Evolutionary conservation across 2,329 filamentous ascomycete species (phyloP), one percentile per base, ranked within the genome.

Genomic region (Hypocreales sp.): DNA sequence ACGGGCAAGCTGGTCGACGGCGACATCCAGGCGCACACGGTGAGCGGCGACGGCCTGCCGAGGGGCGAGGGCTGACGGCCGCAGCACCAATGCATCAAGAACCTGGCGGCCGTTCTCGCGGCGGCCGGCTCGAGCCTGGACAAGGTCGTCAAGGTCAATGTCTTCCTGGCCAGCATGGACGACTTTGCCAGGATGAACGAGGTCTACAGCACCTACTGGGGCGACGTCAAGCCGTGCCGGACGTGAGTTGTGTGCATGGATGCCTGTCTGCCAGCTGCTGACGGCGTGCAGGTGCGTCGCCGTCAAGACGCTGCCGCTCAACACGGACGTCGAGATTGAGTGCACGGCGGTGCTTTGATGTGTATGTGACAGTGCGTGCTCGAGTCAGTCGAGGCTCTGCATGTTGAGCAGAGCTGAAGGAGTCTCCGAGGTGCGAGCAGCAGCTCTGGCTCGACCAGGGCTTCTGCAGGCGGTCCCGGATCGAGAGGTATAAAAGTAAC

Each of bases 101-200:
- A 81, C 51, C 64, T 84, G 39, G 58, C 64, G 30, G 73, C 73
- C 18, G 72, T 84, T 34, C 61, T 84, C 20, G 65, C 72, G 33
- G 77, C 70, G 26, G 76, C 77, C 5, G 76, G 76, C 12, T 72
- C 67, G 20, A 62, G 57, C 30, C 58, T 84, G 24, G 55, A 62
- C 24, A 71, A 71, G 44, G 71, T 81, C 14, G 72, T 82, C 44
- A 80, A 81, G 59, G 72, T 78, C 34, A 72, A 68, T 40, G 72
- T 82, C 40, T 83, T 82, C 60, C 58, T 83, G 28, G 64, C 72
- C 31, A 64, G 74, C 45, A 82, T 83, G 76, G 69, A 65, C 35
- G 63, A 82, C 51, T 83, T 83, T 45, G 67, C 61, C 20, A 70
- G 75, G 48, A 81, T 83, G 73, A 84, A 83, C 52, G 64, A 65